These are phyloP conservation scores for Trichosporon sp. DNA, from an alignment of 1,284 basidiomycete genomes.

Conservation along the genomic window DNA sequence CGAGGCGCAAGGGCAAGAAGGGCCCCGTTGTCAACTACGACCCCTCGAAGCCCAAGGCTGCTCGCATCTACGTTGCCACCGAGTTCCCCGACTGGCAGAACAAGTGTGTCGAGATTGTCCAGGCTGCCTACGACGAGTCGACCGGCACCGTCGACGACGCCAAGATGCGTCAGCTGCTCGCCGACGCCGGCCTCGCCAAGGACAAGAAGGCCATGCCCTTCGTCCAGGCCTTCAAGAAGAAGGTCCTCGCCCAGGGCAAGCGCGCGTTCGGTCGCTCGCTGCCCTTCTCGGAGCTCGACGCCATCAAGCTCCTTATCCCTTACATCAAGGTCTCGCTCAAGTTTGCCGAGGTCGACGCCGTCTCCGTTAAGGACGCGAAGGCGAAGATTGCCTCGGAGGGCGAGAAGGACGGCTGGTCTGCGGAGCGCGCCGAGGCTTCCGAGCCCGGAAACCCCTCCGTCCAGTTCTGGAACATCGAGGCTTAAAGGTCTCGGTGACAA, in stretches of 20 bases:
- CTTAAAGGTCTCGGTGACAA: background rate
- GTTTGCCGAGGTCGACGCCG: slow-evolving; percentile 65
- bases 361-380: slow-evolving; percentile 63
- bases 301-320: slow-evolving; percentile 64
- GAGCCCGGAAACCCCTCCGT: slow-evolving; percentile 84
- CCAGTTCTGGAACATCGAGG: slow-evolving; percentile 60
- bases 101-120: slow-evolving; percentile 67
- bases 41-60: slow-evolving; percentile 74
- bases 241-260: slow-evolving; percentile 70
- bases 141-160: slow-evolving; percentile 73
- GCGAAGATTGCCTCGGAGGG: slow-evolving; percentile 27
- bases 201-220: slow-evolving; percentile 97
- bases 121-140: slow-evolving; percentile 61
- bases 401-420: slow-evolving; percentile 38
- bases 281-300: slow-evolving; percentile 78
- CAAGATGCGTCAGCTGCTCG: slow-evolving; percentile 66
- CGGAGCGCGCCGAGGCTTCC: slow-evolving; percentile 61
- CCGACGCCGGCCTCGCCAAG: slow-evolving; percentile 77
- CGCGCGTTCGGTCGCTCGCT: slow-evolving; percentile 81
- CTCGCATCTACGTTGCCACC: slow-evolving; percentile 83
- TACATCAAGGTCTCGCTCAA: slow-evolving; percentile 81
- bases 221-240: slow-evolving; percentile 83
- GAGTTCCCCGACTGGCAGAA: slow-evolving; percentile 94
- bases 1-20: slow-evolving; percentile 57
- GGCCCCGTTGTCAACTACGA: slow-evolving; percentile 56